Evolutionary conservation across 768 basidiomycete species (phyloP), one percentile per base, ranked within the genome.

Genomic region (Trametes gibbosa): DNA sequence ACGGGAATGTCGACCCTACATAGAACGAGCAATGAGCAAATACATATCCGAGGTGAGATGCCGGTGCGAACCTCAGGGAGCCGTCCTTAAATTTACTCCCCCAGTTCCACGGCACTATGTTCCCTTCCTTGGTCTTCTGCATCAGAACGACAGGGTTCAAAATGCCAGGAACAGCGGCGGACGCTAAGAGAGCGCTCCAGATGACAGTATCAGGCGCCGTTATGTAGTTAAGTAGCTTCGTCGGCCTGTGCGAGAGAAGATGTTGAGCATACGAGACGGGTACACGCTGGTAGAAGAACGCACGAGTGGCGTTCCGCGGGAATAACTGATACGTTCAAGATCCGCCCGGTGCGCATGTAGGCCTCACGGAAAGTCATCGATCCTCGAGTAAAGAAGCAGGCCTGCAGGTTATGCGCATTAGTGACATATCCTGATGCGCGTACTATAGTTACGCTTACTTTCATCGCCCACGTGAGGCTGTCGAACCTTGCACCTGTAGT

Each of bases 321-420:
- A 37, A 95, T 87, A 45, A 97, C 93, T 14, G 92, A 95, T 27
- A 98, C 86, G 69, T 98, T 98, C 32, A 99, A 78, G 25, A 96
- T 90, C 39, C 96, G 83, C 24, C 96, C 96, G 0, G 97, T 99
- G 65, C 89, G 80, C 68, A 92, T 75, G 67, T 96, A 98, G 1
- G 96, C 96, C 70, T 99, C 97, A 49, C 84, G 85, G 75, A 99
- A 99, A 1, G 96, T 98, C 83, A 92, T 84, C 1, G 92, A 94
- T 2, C 96, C 96, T 59, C 86, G 81, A 8, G 94, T 96, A 71
- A 96, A 98, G 76, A 92, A 99, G 13, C 84, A 77, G 51, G 88
- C 84, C 92, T 94, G 48, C 10, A 23, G 24, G 32, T 27, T 9
- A 8, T 5, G 53, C 8, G 9, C 23, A 29, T 56, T 24, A 56